Conservation (phyloP, 2,329 filamentous ascomycete genomes). For the Fusarium globosum region DNA sequence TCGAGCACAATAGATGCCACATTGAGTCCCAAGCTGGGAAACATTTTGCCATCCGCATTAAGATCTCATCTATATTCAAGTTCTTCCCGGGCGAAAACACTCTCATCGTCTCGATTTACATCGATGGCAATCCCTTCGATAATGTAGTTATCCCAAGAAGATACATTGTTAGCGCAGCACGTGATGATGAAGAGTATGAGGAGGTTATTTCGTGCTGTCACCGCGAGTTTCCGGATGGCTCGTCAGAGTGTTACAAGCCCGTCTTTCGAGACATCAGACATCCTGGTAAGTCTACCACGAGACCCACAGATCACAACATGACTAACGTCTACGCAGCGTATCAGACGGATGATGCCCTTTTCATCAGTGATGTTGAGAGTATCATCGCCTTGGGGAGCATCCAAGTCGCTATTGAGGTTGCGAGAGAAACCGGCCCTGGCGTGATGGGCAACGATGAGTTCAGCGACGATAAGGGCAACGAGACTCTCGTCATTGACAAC, state of each 20-base stretch:
- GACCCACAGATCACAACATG: rapidly evolving
- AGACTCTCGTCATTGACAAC: not conserved
- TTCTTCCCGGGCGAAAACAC: rapidly evolving
- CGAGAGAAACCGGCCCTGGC: too few species aligned
- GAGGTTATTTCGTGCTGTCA: not conserved
- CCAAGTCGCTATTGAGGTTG: not conserved
- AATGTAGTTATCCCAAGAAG: rapidly evolving
- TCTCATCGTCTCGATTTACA: rapidly evolving
- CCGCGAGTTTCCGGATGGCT: not conserved
- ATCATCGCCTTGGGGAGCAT: not conserved
- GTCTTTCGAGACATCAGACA: not conserved
- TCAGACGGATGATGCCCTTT: too few species aligned
- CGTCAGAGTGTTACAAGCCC: not conserved
- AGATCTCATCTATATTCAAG: rapidly evolving
- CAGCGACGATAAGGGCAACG: not conserved
- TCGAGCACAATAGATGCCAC: not conserved
- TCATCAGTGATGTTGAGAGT: too few species aligned
- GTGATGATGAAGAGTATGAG: rapidly evolving
- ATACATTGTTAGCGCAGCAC: not conserved
- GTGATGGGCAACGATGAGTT: not conserved
- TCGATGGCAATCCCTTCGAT: not conserved
- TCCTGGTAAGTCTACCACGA: rapidly evolving
- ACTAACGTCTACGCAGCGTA: not conserved
- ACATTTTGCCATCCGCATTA: not conserved
- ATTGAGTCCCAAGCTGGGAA: not conserved